A percentile compares a stretch with the other conserved stretches of the same genome.
phyloP scores from a whole-genome alignment of 139 green algal species.

The Coelastrella sp. region DNA sequence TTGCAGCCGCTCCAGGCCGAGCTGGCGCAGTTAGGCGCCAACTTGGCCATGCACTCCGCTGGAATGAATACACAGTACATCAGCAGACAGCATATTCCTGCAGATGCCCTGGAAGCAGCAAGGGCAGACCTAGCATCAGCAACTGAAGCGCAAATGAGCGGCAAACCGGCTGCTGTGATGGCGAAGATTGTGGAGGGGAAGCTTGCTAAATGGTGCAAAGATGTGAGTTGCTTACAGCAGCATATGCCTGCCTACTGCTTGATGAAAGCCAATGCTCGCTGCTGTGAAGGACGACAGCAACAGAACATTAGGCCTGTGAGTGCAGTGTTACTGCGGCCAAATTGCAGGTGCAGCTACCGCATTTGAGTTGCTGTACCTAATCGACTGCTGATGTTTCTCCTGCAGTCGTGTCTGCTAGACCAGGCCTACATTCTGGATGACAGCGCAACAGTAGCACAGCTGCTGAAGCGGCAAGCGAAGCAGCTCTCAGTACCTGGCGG shows the following conservation, averaged over 20 bases:
- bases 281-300: too few relatives aligned
- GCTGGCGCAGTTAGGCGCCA: constrained; percentile 57
- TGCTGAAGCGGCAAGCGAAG: constrained; percentile 50
- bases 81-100: constrained; percentile 51
- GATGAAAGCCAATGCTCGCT: too few relatives aligned
- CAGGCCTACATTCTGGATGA: constrained; percentile 89
- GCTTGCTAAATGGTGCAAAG: constrained; percentile 64
- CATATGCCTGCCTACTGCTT: too few relatives aligned
- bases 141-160: constrained; percentile 51
- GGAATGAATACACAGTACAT: constrained; percentile 74
- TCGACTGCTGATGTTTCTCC: constrained; percentile 52
- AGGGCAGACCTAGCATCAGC: constrained; percentile 35
- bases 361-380: background rate
- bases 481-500: background rate
- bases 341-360: too few relatives aligned
- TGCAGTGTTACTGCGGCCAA: too few relatives aligned
- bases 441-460: constrained; percentile 56
- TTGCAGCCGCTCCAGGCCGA: constrained; percentile 52
- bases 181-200: constrained; percentile 89
- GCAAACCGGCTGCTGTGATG: constrained; percentile 85
- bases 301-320: background rate
- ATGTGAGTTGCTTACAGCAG: constrained; percentile 36
- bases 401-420: constrained; percentile 82
- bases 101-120: constrained; percentile 58
- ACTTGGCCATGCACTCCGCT: constrained; percentile 80